Evolutionary conservation across 306 rosid genomes (phyloP).

Genomic region (Corylus heterophylla): DNA sequence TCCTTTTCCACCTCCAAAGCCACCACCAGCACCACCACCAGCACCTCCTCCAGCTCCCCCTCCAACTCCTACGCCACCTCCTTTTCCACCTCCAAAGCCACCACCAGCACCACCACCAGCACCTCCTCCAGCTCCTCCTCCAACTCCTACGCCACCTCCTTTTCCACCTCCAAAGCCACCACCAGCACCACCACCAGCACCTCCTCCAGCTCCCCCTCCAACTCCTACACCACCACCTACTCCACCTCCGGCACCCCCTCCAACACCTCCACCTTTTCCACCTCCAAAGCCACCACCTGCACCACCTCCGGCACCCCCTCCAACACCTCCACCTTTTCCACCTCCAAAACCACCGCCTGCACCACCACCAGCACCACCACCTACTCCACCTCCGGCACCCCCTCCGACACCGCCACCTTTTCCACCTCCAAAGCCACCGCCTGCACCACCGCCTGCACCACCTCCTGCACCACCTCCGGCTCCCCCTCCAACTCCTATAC

Average conservation of each 20-base stretch:
- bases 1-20: not conserved
- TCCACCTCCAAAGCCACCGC: not conserved
- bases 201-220: slow-evolving; percentile 14
- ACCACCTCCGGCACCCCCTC: slow-evolving; percentile 1
- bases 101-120: not conserved
- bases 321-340: not conserved
- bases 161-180: slow-evolving; percentile 16
- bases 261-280: slow-evolving; percentile 37
- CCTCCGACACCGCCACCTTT: not conserved
- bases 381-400: not conserved
- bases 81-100: not conserved
- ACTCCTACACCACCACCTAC: slow-evolving; percentile 6
- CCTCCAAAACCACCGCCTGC: slow-evolving; percentile 11
- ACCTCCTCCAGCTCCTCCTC: slow-evolving; percentile 3
- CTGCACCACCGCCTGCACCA: slow-evolving; percentile 1
- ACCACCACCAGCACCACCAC: slow-evolving; percentile 2
- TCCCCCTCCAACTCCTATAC: slow-evolving; percentile 46
- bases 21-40: slow-evolving; percentile 2
- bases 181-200: not conserved
- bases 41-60: not conserved
- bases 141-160: not conserved
- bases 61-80: not conserved
- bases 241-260: not conserved
- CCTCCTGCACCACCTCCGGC: slow-evolving; percentile 28
- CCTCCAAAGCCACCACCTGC: not conserved